These are phyloP conservation scores for Stephanodiscus triporus DNA, from an alignment of 108 stramenopile species.

Conservation along the genomic window DNA sequence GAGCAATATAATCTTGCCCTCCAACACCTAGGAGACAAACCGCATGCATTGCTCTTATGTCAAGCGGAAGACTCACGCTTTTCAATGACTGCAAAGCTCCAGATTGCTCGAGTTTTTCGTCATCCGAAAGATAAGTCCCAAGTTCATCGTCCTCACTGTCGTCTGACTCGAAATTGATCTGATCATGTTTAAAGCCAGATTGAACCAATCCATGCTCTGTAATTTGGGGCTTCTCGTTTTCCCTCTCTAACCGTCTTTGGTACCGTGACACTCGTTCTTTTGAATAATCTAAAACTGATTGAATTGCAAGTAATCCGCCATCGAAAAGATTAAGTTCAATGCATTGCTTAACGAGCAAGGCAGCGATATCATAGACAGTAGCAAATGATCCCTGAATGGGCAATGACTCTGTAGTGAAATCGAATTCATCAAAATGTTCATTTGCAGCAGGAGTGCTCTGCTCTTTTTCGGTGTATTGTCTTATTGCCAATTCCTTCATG, in stretches of 20 bases:
- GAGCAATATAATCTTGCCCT: constrained; percentile 65
- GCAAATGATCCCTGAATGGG: constrained; percentile 72
- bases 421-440: neutral
- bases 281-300: constrained; percentile 67
- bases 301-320: constrained; percentile 66
- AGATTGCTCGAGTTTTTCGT: constrained; percentile 58
- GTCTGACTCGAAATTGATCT: constrained; percentile 37
- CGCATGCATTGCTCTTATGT: constrained; percentile 62
- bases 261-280: constrained; percentile 55
- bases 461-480: constrained; percentile 25
- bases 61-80: constrained; percentile 67
- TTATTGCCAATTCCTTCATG: constrained; percentile 37
- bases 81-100: constrained; percentile 51
- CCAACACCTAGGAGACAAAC: constrained; percentile 70
- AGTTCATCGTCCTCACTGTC: constrained; percentile 50
- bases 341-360: constrained; percentile 68
- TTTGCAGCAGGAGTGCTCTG: constrained; percentile 12
- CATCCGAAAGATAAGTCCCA: constrained; percentile 57
- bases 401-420: constrained; percentile 16
- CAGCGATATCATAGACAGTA: constrained; percentile 71
- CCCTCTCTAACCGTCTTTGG: constrained; percentile 34
- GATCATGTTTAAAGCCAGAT: constrained; percentile 56
- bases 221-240: constrained; percentile 35
- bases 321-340: constrained; percentile 59
- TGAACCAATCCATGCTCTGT: constrained; percentile 38